Base-by-base conservation (phyloP, 495 filamentous ascomycete genomes). In the Patellaria atrata region DNA sequence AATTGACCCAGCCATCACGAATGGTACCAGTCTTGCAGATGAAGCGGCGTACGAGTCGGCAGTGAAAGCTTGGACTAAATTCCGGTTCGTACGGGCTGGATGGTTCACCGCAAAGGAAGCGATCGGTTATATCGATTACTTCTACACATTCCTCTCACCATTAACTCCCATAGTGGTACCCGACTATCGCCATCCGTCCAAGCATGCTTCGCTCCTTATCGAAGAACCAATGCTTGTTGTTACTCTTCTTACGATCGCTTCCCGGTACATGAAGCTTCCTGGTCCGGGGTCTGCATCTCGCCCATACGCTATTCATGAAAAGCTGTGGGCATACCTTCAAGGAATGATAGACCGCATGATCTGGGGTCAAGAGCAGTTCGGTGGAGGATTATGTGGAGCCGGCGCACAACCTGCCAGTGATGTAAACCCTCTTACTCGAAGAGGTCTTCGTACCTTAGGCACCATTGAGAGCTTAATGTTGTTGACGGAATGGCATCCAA, bases 91-190 rank as follows among this genome's bases (percentile, higher is more conserved):
- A 13, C 77, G 82, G 32, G 84, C 82, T 5, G 89, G 89, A 14
- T 97, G 89, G 89, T 86, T 97, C 48, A 93, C 84, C 0, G 82
- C 87, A 1, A 71, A 76, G 44, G 89, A 97, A 55, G 86, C 80
- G 1, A 82, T 96, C 53, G 75, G 71, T 18, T 97, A 94, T 51
- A 79, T 97, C 44, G 75, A 80, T 51, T 96, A 94, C 52, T 97
- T 93, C 59, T 94, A 94, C 54, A 70, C 77, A 35, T 79, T 83
- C 44, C 69, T 94, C 2, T 81, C 83, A 3, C 85, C 85, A 3
- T 62, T 97, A 50, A 96, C 89, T 19, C 91, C 91, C 1, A 85
- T 94, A 16, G 80, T 79, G 5, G 77, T 84, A 2, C 82, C 83
- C 3, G 79, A 85, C 29, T 91, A 85, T 48, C 74, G 76, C 15